Base-by-base conservation (phyloP, 2,329 filamentous ascomycete genomes). In the Metarhizium anisopliae region DNA sequence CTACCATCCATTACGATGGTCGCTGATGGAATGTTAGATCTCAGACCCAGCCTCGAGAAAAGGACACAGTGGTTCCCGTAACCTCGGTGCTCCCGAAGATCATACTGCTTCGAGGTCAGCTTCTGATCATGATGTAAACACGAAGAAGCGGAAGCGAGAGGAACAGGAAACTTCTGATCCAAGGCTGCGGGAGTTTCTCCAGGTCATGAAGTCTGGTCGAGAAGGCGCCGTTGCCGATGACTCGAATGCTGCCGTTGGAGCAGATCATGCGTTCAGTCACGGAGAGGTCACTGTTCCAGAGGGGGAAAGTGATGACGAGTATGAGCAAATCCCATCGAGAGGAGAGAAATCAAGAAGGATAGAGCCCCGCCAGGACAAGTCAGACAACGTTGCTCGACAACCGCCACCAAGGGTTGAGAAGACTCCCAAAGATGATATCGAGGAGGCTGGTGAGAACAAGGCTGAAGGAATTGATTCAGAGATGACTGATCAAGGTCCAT, bases 181-280 rank as follows among this genome's bases (percentile, higher is more conserved):
- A 5, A 95, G 94, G 72, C 76, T 96, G 59, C 83, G 87, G 66
- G 92, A 96, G 73, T 97, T 88, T 68, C 75, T 97, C 53, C 83
- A 88, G 58, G 83, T 92, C 52, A 95, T 96, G 85, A 83, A 89
- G 64, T 74, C 82, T 18, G 66, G 67, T 35, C 68, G 67, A 51
- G 68, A 69, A 61, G 67, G 65, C 40, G 65, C 66, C 6, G 59
- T 71, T 45, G 68, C 67, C 30, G 66, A 68, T 61, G 68, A 67
- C 50, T 59, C 63, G 56, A 60, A 58, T 51, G 58, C 61, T 49
- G 59, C 63, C 29, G 50, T 61, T 35, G 62, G 58, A 20, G 59
- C 61, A 51, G 59, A 56, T 13, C 49, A 60, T 38, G 29, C 20
- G 30, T 47, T 62, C 51, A 58, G 58, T 51, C 59, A 64, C 35